Conservation (phyloP, 2,329 filamentous ascomycete species). For the Clarireedia hainanense region DNA sequence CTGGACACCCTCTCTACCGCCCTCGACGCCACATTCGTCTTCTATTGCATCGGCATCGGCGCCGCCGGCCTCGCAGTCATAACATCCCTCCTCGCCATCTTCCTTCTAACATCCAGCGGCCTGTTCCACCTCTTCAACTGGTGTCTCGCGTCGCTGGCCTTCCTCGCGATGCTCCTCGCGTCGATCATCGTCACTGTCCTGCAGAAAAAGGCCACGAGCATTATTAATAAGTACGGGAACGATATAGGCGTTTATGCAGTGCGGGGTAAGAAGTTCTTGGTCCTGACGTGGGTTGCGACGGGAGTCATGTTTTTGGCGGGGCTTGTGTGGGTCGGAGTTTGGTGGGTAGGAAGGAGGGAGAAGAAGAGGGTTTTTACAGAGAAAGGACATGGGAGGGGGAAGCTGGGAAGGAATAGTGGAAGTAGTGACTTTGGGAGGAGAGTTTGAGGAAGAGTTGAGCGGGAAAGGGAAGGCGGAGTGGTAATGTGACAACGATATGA, state of each 20-base stretch:
- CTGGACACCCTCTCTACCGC: constrained; percentile 42
- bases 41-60: constrained; percentile 51
- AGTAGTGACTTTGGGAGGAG: constrained; percentile 5
- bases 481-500: too few species aligned
- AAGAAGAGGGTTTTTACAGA: constrained; percentile 20
- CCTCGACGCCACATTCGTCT: constrained; percentile 44
- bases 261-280: constrained; percentile 46
- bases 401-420: neutral
- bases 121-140: constrained; percentile 43
- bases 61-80: constrained; percentile 44
- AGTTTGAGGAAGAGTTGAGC: too few species aligned
- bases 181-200: constrained; percentile 67
- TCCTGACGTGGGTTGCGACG: constrained; percentile 51
- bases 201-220: constrained; percentile 41
- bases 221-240: constrained; percentile 36
- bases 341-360: constrained; percentile 21
- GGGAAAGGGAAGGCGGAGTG: too few species aligned
- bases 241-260: constrained; percentile 28
- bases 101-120: constrained; percentile 26
- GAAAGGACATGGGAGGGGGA: constrained; percentile 13
- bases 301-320: constrained; percentile 33
- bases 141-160: constrained; percentile 36
- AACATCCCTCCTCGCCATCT: constrained; percentile 36
- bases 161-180: constrained; percentile 56
- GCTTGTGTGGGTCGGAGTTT: constrained; percentile 25